Evolutionary conservation across 1,284 basidiomycete species (phyloP).

Genomic region (Vanrija pseudolonga): DNA sequence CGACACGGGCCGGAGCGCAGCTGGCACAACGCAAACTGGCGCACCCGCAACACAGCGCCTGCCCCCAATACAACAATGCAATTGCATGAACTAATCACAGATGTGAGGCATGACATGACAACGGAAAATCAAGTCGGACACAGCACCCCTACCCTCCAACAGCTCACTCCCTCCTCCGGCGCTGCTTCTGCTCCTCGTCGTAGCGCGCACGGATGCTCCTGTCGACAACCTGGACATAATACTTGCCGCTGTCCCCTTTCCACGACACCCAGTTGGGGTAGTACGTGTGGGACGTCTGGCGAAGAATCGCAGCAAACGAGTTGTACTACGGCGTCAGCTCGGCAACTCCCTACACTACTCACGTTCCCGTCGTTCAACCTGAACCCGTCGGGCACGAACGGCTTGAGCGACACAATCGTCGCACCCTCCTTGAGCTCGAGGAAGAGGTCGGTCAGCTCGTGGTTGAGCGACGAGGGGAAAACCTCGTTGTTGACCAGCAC

Average conservation of each 20-base stretch:
- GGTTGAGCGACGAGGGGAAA: slow-evolving; percentile 54
- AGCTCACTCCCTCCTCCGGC: slow-evolving; percentile 15
- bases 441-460: slow-evolving; percentile 54
- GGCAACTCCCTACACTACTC: slow-evolving; percentile 12
- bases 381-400: slow-evolving; percentile 54
- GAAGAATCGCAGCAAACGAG: slow-evolving; percentile 42
- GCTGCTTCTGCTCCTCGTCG: slow-evolving; percentile 32
- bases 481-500: slow-evolving; percentile 59
- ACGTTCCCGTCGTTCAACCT: slow-evolving; percentile 52
- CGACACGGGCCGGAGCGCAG: too few species aligned
- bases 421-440: slow-evolving; percentile 56
- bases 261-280: slow-evolving; percentile 45
- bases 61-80: too few species aligned
- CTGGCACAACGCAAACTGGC: too few species aligned
- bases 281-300: slow-evolving; percentile 33
- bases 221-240: slow-evolving; percentile 43
- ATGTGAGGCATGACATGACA: too few species aligned
- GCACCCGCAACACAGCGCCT: too few species aligned
- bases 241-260: slow-evolving; percentile 43
- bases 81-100: too few species aligned
- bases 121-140: too few species aligned
- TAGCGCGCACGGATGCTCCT: slow-evolving; percentile 30
- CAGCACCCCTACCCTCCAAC: too few species aligned
- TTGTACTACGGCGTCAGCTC: slow-evolving; percentile 30
- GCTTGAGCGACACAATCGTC: slow-evolving; percentile 55